These are phyloP conservation scores for Pogostemon cablin DNA, from an alignment of 257 asterid species.

Conservation along the genomic window DNA sequence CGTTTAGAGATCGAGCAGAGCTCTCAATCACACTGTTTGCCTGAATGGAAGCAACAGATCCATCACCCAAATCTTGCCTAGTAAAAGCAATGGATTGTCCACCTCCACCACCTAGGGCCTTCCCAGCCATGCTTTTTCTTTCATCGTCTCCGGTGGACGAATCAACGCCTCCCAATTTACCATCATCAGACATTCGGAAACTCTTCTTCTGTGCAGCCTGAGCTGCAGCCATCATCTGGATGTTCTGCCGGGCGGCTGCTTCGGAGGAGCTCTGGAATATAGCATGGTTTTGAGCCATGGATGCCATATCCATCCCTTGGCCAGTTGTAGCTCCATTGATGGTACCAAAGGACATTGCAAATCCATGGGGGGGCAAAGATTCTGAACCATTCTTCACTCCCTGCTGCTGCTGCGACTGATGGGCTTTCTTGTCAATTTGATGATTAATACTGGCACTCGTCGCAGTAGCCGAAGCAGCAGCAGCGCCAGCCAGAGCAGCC, in stretches of 20 bases:
- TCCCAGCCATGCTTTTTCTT: slow-evolving; percentile 53
- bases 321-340: slow-evolving; percentile 54
- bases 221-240: slow-evolving; percentile 70
- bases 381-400: slow-evolving; percentile 58
- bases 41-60: slow-evolving; percentile 42
- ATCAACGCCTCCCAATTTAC: slow-evolving; percentile 57
- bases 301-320: slow-evolving; percentile 57
- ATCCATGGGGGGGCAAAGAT: slow-evolving; percentile 61
- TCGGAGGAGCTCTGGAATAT: slow-evolving; percentile 70
- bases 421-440: slow-evolving; percentile 63
- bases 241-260: slow-evolving; percentile 64
- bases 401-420: slow-evolving; percentile 50
- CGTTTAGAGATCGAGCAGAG: slow-evolving; percentile 48
- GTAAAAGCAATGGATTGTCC: slow-evolving; percentile 84
- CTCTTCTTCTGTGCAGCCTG: slow-evolving; percentile 58
- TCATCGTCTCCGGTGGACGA: slow-evolving; percentile 63
- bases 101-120: slow-evolving; percentile 43
- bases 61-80: slow-evolving; percentile 59
- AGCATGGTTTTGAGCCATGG: slow-evolving; percentile 78
- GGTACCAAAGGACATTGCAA: slow-evolving; percentile 85
- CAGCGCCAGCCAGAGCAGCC: slow-evolving; percentile 45
- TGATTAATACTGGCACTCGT: slow-evolving; percentile 44
- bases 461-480: slow-evolving; percentile 29
- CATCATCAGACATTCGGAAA: slow-evolving; percentile 63
- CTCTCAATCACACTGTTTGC: slow-evolving; percentile 59